Conservation (phyloP, 2,329 filamentous ascomycete species). For the Diatrype stigma region DNA sequence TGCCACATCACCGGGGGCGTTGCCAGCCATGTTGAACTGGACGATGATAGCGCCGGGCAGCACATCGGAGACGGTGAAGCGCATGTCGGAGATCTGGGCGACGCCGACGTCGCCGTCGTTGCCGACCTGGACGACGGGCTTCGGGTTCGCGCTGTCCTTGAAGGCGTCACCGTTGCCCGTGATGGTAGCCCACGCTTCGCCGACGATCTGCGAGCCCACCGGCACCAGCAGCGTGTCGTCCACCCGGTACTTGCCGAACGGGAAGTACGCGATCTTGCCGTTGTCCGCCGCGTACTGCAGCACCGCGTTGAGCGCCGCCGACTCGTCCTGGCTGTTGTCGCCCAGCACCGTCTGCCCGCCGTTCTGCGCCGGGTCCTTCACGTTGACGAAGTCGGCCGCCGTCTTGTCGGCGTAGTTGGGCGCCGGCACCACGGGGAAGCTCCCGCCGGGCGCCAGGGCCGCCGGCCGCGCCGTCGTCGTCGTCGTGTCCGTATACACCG, state of each 20-base stretch:
- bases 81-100: slow-evolving; percentile 62
- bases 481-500: slow-evolving; percentile 33
- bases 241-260: slow-evolving; percentile 52
- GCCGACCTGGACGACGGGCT: slow-evolving; percentile 56
- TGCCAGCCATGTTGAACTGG: slow-evolving; percentile 34
- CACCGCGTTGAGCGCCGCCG: slow-evolving; percentile 33
- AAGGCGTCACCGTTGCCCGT: slow-evolving; percentile 48
- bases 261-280: slow-evolving; percentile 49
- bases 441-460: slow-evolving; percentile 33
- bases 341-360: slow-evolving; percentile 32
- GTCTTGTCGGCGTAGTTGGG: slow-evolving; percentile 35
- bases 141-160: slow-evolving; percentile 45
- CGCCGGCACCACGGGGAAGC: slow-evolving; percentile 31
- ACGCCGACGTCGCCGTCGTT: slow-evolving; percentile 52
- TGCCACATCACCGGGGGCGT: slow-evolving; percentile 26
- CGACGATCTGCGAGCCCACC: slow-evolving; percentile 45
- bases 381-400: slow-evolving; percentile 32
- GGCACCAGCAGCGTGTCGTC: slow-evolving; percentile 48
- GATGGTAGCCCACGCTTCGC: slow-evolving; percentile 49
- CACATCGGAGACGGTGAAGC: slow-evolving; percentile 58
- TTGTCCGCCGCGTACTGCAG: slow-evolving; percentile 32
- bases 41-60: slow-evolving; percentile 59
- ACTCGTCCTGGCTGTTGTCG: slow-evolving; percentile 35
- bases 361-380: slow-evolving; percentile 37
- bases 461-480: slow-evolving; percentile 29